Evolutionary conservation across 164 flowering plant species (phyloP).

Genomic region (Vitis cinerea): DNA sequence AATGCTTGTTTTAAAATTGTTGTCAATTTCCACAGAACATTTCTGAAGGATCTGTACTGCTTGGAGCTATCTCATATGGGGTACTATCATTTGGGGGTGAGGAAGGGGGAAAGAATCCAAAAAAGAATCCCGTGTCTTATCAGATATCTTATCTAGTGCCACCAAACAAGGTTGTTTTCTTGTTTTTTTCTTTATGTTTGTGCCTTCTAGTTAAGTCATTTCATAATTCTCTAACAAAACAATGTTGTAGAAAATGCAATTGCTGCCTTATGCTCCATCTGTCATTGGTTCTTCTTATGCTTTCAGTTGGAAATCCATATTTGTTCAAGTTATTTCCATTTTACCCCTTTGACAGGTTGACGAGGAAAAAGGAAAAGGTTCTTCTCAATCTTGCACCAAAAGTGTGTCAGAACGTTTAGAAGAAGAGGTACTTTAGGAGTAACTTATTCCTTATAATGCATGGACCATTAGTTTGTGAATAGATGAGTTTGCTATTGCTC

Average conservation of each 20-base stretch:
- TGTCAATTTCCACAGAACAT: slow-evolving; percentile 46
- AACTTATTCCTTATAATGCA: background rate
- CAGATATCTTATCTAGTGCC: slow-evolving; percentile 71
- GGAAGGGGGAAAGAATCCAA: slow-evolving; percentile 43
- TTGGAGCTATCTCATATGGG: slow-evolving; percentile 77
- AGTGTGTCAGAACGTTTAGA: slow-evolving; percentile 66
- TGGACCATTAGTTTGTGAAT: background rate
- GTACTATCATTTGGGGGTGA: slow-evolving; percentile 41
- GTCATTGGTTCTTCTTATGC: background rate
- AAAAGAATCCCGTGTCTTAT: slow-evolving; percentile 62
- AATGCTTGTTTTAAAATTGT: background rate
- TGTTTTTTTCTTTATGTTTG: background rate
- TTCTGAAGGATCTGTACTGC: slow-evolving; percentile 72
- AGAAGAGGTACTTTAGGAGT: slow-evolving; percentile 66
- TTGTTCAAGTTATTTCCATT: background rate
- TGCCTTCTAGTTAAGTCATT: background rate
- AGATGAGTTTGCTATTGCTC: background rate
- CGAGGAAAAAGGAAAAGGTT: slow-evolving; percentile 66
- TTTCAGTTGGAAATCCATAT: background rate
- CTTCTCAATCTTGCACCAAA: slow-evolving; percentile 42
- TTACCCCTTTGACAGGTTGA: slow-evolving; percentile 46
- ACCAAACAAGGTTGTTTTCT: slow-evolving; percentile 64
- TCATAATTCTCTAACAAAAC: background rate
- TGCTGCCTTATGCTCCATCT: background rate
- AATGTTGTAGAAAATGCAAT: background rate